Evolutionary conservation across 2,329 filamentous ascomycete species (phyloP).

Genomic region (Colletotrichum lentis): DNA sequence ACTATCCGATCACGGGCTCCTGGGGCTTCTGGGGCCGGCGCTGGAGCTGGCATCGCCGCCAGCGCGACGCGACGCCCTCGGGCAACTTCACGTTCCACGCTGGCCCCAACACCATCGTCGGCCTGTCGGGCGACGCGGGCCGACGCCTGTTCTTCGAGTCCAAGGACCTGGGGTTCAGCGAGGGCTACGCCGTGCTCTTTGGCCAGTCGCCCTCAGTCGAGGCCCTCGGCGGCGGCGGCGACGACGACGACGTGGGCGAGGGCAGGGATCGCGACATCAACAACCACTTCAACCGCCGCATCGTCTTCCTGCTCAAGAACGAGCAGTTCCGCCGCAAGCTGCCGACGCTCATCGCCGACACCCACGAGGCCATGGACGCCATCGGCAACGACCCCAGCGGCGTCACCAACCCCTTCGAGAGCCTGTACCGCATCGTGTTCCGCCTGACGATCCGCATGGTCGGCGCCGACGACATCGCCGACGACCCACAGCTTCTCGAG

Average conservation of each 20-base stretch:
- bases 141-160: neutral
- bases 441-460: constrained; percentile 64
- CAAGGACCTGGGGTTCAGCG: neutral
- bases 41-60: neutral
- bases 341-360: neutral
- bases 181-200: no score
- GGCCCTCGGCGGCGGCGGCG: no score
- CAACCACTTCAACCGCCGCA: neutral
- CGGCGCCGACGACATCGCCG: constrained; percentile 61
- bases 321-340: neutral
- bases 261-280: no score
- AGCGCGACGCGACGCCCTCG: neutral
- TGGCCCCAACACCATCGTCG: neutral
- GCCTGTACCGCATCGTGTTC: constrained; percentile 61
- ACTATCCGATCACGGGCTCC: neutral
- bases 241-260: no score
- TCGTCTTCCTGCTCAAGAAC: neutral
- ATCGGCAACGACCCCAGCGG: neutral
- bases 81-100: neutral
- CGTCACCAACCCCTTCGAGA: constrained; percentile 58
- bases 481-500: constrained; percentile 53
- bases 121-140: neutral
- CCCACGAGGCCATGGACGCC: neutral
- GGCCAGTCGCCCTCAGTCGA: no score
- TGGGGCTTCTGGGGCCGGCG: neutral